Percentiles rank a stretch among this genome's conserved stretches.
These are phyloP conservation scores for Blepharisma stoltei DNA, from an alignment of 73 alveolate species.

Conservation along the genomic window DNA sequence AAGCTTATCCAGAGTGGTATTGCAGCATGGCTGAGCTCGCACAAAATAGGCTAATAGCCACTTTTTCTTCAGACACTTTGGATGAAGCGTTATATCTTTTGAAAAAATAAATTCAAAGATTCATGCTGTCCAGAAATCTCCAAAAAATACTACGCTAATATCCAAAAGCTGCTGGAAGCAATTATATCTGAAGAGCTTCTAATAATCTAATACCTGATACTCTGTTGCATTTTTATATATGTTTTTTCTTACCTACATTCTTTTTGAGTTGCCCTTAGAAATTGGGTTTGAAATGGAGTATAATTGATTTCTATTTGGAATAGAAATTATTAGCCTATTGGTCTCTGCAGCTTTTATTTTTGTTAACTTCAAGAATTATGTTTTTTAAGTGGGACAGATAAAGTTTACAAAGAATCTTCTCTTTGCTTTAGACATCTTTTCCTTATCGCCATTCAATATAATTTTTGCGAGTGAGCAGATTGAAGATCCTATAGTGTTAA, in stretches of 20 bases:
- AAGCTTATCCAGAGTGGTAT: slow-evolving; percentile 59
- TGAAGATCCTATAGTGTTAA: slow-evolving; percentile 2
- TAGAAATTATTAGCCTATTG: slow-evolving; percentile 39
- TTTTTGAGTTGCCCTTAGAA: slow-evolving; percentile 43
- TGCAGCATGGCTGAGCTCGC: slow-evolving; percentile 4
- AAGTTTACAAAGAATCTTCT: too few relatives aligned
- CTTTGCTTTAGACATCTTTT: slow-evolving; percentile 39
- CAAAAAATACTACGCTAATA: background rate
- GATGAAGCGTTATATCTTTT: background rate
- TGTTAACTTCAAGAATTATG: slow-evolving; percentile 47
- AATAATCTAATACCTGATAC: background rate
- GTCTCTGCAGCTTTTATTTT: slow-evolving; percentile 30
- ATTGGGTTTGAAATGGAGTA: slow-evolving; percentile 40
- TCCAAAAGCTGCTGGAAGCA: slow-evolving; percentile 9
- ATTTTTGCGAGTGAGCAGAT: slow-evolving; percentile 36
- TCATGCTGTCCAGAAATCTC: background rate
- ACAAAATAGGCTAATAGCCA: slow-evolving; percentile 18
- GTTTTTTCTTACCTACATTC: slow-evolving; percentile 36
- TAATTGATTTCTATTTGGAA: background rate
- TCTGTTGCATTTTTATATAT: slow-evolving; percentile 32
- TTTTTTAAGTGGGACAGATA: slow-evolving; percentile 6
- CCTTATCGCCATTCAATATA: slow-evolving; percentile 50
- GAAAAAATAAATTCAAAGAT: background rate
- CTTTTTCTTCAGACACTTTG: background rate
- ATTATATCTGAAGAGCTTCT: background rate